Conservation (phyloP, 164 flowering plant genomes). For the Chimonanthus salicifolius region DNA sequence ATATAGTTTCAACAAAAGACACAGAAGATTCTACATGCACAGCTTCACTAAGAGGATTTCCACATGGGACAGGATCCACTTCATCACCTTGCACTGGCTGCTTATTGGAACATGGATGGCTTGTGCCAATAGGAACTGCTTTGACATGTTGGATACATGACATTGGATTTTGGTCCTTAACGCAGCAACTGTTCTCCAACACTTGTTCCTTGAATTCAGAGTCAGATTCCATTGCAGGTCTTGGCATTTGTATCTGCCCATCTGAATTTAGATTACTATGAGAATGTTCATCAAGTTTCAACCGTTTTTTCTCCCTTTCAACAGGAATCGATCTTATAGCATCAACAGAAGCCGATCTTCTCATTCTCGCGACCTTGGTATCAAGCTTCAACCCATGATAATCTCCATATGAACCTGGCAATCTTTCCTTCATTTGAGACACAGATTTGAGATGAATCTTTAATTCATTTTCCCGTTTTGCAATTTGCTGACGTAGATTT, state of each 20-base stretch:
- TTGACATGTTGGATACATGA: constrained; percentile 7
- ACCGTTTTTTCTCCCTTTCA: constrained; percentile 51
- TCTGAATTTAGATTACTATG: constrained; percentile 16
- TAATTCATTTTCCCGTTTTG: constrained; percentile 63
- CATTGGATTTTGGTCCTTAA: not conserved
- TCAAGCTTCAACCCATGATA: constrained; percentile 13
- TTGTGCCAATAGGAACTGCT: constrained; percentile 15
- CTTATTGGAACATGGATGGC: constrained; percentile 9
- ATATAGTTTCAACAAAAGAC: constrained; percentile 2
- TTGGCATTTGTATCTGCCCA: constrained; percentile 11
- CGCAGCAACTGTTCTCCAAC: not conserved
- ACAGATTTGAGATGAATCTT: constrained; percentile 42
- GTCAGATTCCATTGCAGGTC: constrained; percentile 17
- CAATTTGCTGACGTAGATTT: constrained; percentile 73
- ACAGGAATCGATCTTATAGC: constrained; percentile 15
- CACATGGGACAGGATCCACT: constrained; percentile 17
- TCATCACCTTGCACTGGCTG: constrained; percentile 17
- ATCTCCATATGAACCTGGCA: constrained; percentile 22
- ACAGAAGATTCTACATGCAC: constrained; percentile 22
- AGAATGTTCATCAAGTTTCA: constrained; percentile 28
- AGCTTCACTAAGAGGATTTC: constrained; percentile 8
- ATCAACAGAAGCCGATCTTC: constrained; percentile 19
- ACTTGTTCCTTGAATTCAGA: constrained; percentile 16
- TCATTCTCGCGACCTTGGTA: constrained; percentile 21
- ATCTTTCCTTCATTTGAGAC: constrained; percentile 36